Conservation (phyloP, 225 moss, liverwort and hornwort genomes). For the Lunularia cruciata region DNA sequence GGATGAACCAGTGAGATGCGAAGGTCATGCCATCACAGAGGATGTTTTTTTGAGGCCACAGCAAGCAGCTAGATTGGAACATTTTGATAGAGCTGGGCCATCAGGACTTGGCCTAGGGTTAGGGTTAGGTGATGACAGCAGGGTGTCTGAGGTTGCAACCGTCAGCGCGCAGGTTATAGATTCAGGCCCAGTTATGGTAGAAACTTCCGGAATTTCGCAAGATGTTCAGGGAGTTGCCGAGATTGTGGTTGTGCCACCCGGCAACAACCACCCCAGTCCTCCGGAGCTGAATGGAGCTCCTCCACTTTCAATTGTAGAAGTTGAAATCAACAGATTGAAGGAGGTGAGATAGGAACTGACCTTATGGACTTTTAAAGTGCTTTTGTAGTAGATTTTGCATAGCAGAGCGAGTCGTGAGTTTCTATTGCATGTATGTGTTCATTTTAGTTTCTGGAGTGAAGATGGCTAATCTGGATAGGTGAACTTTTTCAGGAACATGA, state of each 20-base stretch:
- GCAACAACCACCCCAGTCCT: slow-evolving; percentile 11
- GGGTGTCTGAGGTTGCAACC: slow-evolving; percentile 5
- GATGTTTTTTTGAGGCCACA: neutral
- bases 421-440: too few relatives aligned
- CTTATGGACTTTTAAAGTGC: too few relatives aligned
- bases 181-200: slow-evolving; percentile 4
- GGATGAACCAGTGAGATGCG: slow-evolving; percentile 18
- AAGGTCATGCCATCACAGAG: slow-evolving; percentile 23
- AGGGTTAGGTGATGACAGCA: slow-evolving; percentile 24
- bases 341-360: slow-evolving; percentile 15
- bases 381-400: too few relatives aligned
- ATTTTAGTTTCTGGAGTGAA: neutral
- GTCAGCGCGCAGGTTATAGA: neutral
- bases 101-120: slow-evolving; percentile 29
- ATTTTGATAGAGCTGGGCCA: neutral
- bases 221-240: slow-evolving; percentile 6
- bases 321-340: slow-evolving; percentile 23
- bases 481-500: slow-evolving; percentile 33
- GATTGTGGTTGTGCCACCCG: neutral
- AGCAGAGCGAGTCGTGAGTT: too few relatives aligned
- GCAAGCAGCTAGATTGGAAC: slow-evolving; percentile 11
- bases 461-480: neutral
- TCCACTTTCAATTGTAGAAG: slow-evolving; percentile 15
- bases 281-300: slow-evolving; percentile 6
- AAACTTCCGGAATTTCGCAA: slow-evolving; percentile 16